Evolutionary conservation across 768 basidiomycete species (phyloP).

Genomic region (Tylopilus subfusipes): DNA sequence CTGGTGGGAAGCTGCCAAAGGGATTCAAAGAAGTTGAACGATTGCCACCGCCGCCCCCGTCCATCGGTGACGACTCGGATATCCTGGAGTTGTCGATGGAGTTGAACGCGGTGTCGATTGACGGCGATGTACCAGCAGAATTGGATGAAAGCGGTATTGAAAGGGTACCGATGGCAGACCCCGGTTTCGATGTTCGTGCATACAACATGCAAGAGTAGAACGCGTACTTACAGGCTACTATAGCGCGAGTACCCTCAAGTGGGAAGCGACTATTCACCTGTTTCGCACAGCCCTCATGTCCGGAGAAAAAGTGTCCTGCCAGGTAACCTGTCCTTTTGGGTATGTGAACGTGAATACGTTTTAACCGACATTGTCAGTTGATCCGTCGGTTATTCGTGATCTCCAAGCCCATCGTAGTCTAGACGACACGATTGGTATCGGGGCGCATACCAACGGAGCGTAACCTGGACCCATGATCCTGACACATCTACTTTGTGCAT

Average conservation of each 20-base stretch:
- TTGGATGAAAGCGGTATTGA: constrained; percentile 81
- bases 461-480: constrained; percentile 14
- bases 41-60: constrained; percentile 73
- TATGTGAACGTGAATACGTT: constrained; percentile 1
- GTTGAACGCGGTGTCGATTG: constrained; percentile 78
- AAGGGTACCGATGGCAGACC: constrained; percentile 89
- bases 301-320: constrained; percentile 94
- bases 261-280: constrained; percentile 55
- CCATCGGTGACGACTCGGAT: constrained; percentile 76
- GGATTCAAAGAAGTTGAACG: constrained; percentile 68
- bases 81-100: constrained; percentile 89
- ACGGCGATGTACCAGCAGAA: constrained; percentile 57
- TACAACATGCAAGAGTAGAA: constrained; percentile 11
- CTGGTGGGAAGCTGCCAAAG: constrained; percentile 65
- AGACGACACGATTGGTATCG: constrained; percentile 47
- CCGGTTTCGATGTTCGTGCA: constrained; percentile 74
- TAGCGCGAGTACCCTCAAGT: constrained; percentile 69
- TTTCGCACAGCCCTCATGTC: constrained; percentile 70
- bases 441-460: constrained; percentile 30
- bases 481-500: constrained; percentile 15
- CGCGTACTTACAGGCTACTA: constrained; percentile 21
- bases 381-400: constrained; percentile 84
- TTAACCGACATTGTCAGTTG: constrained; percentile 50
- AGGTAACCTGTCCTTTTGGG: constrained; percentile 43
- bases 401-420: constrained; percentile 83